phyloP scores from a whole-genome alignment of 495 filamentous ascomycete genomes.

The Xylaria cubensis region DNA sequence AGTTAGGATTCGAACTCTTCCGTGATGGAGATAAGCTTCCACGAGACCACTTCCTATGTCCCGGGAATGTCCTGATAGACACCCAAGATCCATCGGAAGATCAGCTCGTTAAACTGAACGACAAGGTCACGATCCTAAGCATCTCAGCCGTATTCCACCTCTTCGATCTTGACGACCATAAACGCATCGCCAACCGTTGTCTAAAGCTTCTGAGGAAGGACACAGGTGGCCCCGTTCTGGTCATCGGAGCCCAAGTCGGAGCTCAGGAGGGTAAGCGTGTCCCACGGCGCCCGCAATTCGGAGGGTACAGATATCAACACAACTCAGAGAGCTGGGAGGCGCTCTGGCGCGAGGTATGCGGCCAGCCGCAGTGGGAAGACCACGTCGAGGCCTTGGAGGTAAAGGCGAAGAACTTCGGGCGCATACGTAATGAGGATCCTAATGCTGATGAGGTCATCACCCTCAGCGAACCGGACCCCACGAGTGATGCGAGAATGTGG shows the following conservation, averaged over 20 bases:
- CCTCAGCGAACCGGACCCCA: conserved; percentile 13
- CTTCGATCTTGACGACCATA: conserved; percentile 36
- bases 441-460: conserved; percentile 19
- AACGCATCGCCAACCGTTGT: conserved; percentile 30
- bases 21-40: conserved; percentile 45
- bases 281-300: neutral
- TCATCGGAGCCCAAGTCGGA: conserved; percentile 40
- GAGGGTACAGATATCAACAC: conserved; percentile 27
- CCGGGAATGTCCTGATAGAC: conserved; percentile 31
- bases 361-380: conserved; percentile 26
- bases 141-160: conserved; percentile 36
- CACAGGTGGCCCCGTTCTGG: conserved; percentile 29
- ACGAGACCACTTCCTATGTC: conserved; percentile 49
- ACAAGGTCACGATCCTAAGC: conserved; percentile 36
- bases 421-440: conserved; percentile 14
- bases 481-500: conserved; percentile 22
- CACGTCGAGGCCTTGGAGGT: conserved; percentile 29
- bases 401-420: conserved; percentile 30
- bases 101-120: conserved; percentile 25
- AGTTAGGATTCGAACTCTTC: conserved; percentile 55
- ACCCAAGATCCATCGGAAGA: conserved; percentile 26
- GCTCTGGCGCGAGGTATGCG: conserved; percentile 34
- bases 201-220: conserved; percentile 39
- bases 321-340: conserved; percentile 30
- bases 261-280: conserved; percentile 15